Conservation (phyloP, 2,329 filamentous ascomycete genomes). For the Cladophialophora immunda region DNA sequence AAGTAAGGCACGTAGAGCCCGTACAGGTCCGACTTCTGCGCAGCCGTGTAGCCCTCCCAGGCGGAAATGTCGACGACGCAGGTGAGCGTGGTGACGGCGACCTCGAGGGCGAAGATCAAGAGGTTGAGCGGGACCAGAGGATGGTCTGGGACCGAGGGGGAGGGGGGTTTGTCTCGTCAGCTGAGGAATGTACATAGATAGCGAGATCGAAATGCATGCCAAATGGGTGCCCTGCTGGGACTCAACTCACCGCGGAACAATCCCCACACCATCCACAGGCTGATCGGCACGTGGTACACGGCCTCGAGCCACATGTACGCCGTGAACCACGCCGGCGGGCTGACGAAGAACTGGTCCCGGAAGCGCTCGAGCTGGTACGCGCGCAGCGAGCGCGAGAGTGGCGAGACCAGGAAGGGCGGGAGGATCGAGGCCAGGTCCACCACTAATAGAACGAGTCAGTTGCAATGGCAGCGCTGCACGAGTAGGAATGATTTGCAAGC, state of each 20-base stretch:
- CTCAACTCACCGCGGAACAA: constrained; percentile 56
- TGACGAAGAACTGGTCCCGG: constrained; percentile 69
- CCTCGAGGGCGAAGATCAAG: constrained; percentile 67
- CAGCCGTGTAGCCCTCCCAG: constrained; percentile 59
- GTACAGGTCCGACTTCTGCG: constrained; percentile 60
- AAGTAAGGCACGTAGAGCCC: constrained; percentile 67
- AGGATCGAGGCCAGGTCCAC: constrained; percentile 70
- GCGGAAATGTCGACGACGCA: constrained; percentile 69
- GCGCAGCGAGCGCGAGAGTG: constrained; percentile 60
- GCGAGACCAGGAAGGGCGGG: constrained; percentile 59
- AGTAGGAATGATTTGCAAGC: too few species aligned
- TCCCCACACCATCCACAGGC: constrained; percentile 66
- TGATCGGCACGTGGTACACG: constrained; percentile 68
- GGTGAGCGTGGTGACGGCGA: constrained; percentile 68
- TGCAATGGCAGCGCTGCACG: too few species aligned
- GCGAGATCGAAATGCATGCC: too few species aligned
- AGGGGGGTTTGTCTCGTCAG: too few species aligned
- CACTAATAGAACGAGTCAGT: constrained; percentile 51
- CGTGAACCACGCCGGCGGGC: constrained; percentile 67
- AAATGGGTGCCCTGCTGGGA: not conserved
- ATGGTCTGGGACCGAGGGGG: constrained; percentile 54
- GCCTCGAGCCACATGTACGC: constrained; percentile 67
- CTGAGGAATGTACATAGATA: too few species aligned
- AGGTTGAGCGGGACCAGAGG: constrained; percentile 67
- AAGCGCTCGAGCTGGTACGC: constrained; percentile 68